Evolutionary conservation across 495 filamentous ascomycete species (phyloP).

Genomic region (Penicillium pancosmium): DNA sequence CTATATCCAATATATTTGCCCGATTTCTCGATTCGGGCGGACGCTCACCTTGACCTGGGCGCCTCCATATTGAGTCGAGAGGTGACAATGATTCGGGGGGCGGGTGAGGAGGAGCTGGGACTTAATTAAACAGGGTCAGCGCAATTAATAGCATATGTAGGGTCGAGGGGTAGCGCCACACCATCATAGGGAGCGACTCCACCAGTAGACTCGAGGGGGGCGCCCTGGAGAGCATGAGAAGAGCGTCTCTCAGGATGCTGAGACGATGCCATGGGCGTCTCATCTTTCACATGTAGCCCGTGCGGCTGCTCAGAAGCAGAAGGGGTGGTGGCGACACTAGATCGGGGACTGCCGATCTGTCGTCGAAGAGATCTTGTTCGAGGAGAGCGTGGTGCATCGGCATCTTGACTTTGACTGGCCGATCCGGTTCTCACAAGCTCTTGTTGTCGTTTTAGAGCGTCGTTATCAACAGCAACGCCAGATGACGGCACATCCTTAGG

Average conservation of each 20-base stretch:
- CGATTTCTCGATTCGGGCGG: background rate
- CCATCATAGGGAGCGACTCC: conserved; percentile 13
- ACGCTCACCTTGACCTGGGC: conserved; percentile 57
- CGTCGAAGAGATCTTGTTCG: conserved; percentile 23
- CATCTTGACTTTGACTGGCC: conserved; percentile 42
- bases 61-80: conserved; percentile 42
- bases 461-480: conserved; percentile 53
- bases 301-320: conserved; percentile 21
- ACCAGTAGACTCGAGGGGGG: conserved; percentile 3
- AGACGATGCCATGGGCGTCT: conserved; percentile 16
- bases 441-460: conserved; percentile 50
- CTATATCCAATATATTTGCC: background rate
- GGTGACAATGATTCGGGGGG: conserved; percentile 23
- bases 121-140: background rate
- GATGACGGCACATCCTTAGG: conserved; percentile 33
- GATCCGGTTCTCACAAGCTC: conserved; percentile 49
- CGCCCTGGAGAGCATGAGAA: conserved; percentile 9
- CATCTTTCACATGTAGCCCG: conserved; percentile 15
- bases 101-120: conserved; percentile 14
- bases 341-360: conserved; percentile 22
- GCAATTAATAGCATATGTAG: too few species aligned
- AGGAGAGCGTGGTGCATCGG: conserved; percentile 26
- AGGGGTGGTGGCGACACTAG: conserved; percentile 26
- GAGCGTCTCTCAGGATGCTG: conserved; percentile 25
- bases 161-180: conserved; percentile 2